Evolutionary conservation across 2,329 filamentous ascomycete species (phyloP), one percentile per base, ranked within the genome.

Genomic region (Trichoderma pleuroti): DNA sequence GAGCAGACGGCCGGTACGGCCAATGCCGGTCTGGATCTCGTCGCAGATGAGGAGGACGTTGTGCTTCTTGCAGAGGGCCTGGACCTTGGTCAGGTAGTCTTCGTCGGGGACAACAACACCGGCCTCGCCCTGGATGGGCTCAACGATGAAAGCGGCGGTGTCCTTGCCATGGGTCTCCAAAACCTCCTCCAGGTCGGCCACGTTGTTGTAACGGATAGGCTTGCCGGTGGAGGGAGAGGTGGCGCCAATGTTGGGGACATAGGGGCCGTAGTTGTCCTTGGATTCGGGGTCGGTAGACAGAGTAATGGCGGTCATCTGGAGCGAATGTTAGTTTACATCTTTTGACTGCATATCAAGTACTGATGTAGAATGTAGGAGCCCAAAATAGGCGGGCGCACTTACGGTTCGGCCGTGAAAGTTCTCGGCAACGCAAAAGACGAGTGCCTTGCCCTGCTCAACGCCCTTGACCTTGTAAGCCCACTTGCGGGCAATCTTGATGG

Each of bases 391-490:
- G n/a, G 11, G 21, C n/a, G 26, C 49, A 84, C 91, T 82, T 86
- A 96, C 93, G 70, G 96, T 98, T 77, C 95, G 89, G 75, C 95
- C 95, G 83, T 99, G 95, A 84, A 98, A 99, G 86, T 98, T 98
- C 83, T 97, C 93, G 67, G 91, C 85, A 46, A 92, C 94, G 75
- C 91, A 91, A 80, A 98, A 92, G 46, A 98, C 88, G 74, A 96
- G 81, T 10, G 95, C 95, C 85, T 96, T 89, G 79, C 92, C 91
- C 80, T 93, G 86, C 7, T 93, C 90, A 73, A 98, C 95, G 26
- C 91, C 90, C 87, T 98, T 98, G 80, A 93, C 90, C 84, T 97
- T 98, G 87, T 98, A 98, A 6, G 94, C 94, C 95, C 95, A 98
- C 83, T 98, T 98, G 75, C 95, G 88, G 71, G 95, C 95, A 82